Conservation (phyloP, 139 green algal species). For the Nannochloris sp. region DNA sequence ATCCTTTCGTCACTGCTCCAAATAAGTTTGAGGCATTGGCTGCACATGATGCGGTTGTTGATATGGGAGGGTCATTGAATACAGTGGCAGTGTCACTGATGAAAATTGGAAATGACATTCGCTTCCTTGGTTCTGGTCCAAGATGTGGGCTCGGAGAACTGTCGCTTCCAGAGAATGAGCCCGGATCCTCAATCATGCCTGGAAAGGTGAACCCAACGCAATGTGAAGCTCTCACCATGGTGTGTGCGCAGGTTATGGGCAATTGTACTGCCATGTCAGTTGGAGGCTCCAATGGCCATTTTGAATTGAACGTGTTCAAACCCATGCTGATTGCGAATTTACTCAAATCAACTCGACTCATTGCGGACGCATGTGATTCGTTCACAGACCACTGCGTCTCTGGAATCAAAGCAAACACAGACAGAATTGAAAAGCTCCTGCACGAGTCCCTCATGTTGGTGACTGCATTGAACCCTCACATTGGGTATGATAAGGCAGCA, state of each 20-base stretch:
- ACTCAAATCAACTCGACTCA: constrained; percentile 50
- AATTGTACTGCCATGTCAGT: constrained; percentile 76
- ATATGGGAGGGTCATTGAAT: constrained; percentile 78
- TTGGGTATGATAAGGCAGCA: constrained; percentile 94
- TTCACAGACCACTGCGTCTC: constrained; percentile 70
- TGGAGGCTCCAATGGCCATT: constrained; percentile 73
- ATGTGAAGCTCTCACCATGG: constrained; percentile 92
- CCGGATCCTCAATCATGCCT: constrained; percentile 92
- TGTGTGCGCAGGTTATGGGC: constrained; percentile 89
- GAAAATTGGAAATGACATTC: constrained; percentile 90
- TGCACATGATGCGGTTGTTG: constrained; percentile 84
- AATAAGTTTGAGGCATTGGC: constrained; percentile 98
- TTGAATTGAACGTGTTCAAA: constrained; percentile 97
- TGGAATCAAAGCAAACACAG: constrained; percentile 65
- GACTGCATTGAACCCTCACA: constrained; percentile 81
- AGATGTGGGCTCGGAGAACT: constrained; percentile 92
- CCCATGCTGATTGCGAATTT: constrained; percentile 65
- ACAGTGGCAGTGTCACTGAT: constrained; percentile 81
- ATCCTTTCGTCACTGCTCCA: constrained; percentile 81
- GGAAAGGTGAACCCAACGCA: constrained; percentile 98
- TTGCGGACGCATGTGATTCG: constrained; percentile 66
- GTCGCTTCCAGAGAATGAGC: constrained; percentile 91
- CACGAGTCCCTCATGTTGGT: constrained; percentile 94
- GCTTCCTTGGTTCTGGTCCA: constrained; percentile 56
- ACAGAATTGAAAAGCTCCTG: constrained; percentile 71